Conservation (phyloP, 805 yeast genomes). For the Kuraishia ogatae region DNA sequence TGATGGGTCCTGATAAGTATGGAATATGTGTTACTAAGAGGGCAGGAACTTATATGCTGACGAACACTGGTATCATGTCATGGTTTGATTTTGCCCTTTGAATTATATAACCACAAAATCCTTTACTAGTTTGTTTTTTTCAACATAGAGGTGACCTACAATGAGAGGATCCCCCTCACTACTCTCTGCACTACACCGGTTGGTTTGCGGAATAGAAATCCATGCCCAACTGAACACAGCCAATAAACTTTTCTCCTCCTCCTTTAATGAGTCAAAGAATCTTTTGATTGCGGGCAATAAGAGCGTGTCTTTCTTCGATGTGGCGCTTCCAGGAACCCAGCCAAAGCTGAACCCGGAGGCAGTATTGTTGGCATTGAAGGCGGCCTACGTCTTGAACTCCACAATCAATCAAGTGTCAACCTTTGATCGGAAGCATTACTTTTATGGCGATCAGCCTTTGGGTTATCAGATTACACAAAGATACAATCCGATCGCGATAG, state of each 20-base stretch:
- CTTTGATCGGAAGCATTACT: constrained; percentile 93
- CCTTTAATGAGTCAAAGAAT: constrained; percentile 23
- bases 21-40: background rate
- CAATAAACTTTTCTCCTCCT: constrained; percentile 67
- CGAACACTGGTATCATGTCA: background rate
- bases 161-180: background rate
- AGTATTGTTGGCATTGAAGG: constrained; percentile 55
- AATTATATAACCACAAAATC: background rate
- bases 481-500: constrained; percentile 65
- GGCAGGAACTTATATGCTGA: background rate
- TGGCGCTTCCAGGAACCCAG: constrained; percentile 88
- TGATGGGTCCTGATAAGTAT: background rate
- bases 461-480: constrained; percentile 96
- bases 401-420: constrained; percentile 45
- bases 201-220: constrained; percentile 87
- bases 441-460: constrained; percentile 92
- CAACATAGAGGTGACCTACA: background rate
- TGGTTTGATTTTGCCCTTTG: no score
- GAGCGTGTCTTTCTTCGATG: constrained; percentile 69
- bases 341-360: constrained; percentile 77
- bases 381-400: constrained; percentile 65
- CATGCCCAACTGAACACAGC: constrained; percentile 81
- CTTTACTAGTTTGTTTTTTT: background rate
- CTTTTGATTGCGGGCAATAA: constrained; percentile 47
- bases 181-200: constrained; percentile 3